Evolutionary conservation across 1,139 yeast species (phyloP), one percentile per base, ranked within the genome.

Genomic region (Candida glucosophila): DNA sequence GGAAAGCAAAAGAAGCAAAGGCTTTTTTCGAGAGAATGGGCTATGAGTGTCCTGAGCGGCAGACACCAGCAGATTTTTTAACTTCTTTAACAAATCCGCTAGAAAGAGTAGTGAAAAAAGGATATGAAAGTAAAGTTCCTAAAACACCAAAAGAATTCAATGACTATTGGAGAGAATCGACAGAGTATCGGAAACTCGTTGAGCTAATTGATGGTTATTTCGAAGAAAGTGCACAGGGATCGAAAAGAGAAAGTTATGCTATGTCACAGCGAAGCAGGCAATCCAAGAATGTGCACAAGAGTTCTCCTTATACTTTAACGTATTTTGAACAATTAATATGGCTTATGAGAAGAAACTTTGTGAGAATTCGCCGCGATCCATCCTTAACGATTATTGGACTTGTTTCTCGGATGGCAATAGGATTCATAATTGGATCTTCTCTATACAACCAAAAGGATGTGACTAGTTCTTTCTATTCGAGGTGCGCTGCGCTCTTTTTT

Each of bases 11-110:
- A 12, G 51, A 58, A 29, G 82, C 80, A 15, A 69, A 67, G 35
- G 56, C 45, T 3, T 76, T 65, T 43, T 76, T 76, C 42, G 67
- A 62, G 41, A 51, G 55, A 14, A 71, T 75, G 79, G 83, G 83
- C 17, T 76, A 58, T 54, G 44, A 55, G 23, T 70, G 76, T 40
- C 81, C 79, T 20, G 51, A 66, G 17, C 63, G 82, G 48, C 77
- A 72, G 58, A 67, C 79, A 4, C 72, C 81, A 12, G 73, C 78
- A 8, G 82, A 76, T 40, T 77, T 74, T 38, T 58, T 77, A 48
- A 75, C 82, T n/a, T 67, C 82, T n/a, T 62, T 76, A 18, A 75
- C 82, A 14, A 74, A 70, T 33, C 77, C 77, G 19, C 50, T 51
- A 23, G 75, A 72, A 15, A 56, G 77, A 37, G 39, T 40, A 25